Evolutionary conservation across 2,329 filamentous ascomycete genomes (phyloP).

Genomic region (Pseudogymnoascus sp.): DNA sequence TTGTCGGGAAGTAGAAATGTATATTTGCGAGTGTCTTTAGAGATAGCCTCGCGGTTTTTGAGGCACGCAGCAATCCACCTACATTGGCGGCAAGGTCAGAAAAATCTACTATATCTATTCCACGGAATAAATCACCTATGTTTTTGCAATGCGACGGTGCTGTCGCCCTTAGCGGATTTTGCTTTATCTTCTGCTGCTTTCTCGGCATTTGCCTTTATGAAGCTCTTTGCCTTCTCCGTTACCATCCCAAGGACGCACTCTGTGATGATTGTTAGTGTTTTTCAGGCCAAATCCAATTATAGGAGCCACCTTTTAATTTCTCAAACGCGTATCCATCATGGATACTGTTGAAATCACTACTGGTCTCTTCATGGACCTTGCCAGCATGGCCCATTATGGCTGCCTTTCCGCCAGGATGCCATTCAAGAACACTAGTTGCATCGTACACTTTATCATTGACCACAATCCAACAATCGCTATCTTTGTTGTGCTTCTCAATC

Average conservation of each 20-base stretch:
- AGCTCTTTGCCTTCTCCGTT: slow-evolving; percentile 39
- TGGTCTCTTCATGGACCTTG: slow-evolving; percentile 39
- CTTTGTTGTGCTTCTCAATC: slow-evolving; percentile 41
- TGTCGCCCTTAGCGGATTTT: slow-evolving; percentile 21
- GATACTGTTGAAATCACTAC: slow-evolving; percentile 40
- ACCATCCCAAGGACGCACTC: slow-evolving; percentile 42
- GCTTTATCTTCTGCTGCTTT: slow-evolving; percentile 31
- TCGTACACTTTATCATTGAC: slow-evolving; percentile 44
- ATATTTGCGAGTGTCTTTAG: slow-evolving; percentile 37
- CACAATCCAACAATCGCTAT: slow-evolving; percentile 45
- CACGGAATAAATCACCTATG: slow-evolving; percentile 21
- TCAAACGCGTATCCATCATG: slow-evolving; percentile 43
- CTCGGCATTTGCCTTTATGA: slow-evolving; percentile 37
- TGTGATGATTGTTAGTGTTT: slow-evolving; percentile 16
- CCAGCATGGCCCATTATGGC: slow-evolving; percentile 42
- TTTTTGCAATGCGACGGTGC: slow-evolving; percentile 32
- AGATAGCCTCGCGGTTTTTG: slow-evolving; percentile 30
- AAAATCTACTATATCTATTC: not conserved
- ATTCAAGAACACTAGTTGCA: slow-evolving; percentile 36
- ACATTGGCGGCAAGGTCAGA: not conserved
- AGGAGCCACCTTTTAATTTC: slow-evolving; percentile 35
- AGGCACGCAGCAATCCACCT: slow-evolving; percentile 39
- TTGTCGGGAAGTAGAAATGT: slow-evolving; percentile 36
- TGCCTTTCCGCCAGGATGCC: slow-evolving; percentile 42
- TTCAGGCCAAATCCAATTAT: not conserved